Conservation (phyloP, 352 stramenopile genomes). For the Achlya hypogyna region DNA sequence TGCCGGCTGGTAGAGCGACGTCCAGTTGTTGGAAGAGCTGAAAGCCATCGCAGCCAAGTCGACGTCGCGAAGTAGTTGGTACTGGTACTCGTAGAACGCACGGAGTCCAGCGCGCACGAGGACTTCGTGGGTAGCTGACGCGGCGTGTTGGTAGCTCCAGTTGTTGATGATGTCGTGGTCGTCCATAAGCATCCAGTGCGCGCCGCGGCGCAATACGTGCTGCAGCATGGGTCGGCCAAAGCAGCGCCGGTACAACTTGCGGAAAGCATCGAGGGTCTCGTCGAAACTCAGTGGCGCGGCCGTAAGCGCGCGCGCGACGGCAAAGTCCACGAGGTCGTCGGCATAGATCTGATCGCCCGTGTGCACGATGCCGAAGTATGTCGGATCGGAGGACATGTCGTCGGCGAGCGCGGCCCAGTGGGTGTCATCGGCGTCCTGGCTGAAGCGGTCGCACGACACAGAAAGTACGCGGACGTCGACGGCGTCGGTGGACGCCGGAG, state of each 20-base stretch:
- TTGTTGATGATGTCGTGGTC: constrained; percentile 78
- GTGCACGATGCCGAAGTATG: constrained; percentile 48
- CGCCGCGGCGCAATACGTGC: constrained; percentile 43
- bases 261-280: constrained; percentile 33
- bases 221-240: constrained; percentile 39
- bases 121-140: background rate
- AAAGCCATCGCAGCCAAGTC: constrained; percentile 36
- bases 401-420: constrained; percentile 31
- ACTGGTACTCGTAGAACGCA: constrained; percentile 60
- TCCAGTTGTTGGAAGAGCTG: constrained; percentile 25
- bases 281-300: constrained; percentile 23
- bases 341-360: constrained; percentile 51
- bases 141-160: constrained; percentile 39
- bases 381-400: constrained; percentile 26
- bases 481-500: constrained; percentile 3
- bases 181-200: constrained; percentile 72
- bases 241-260: constrained; percentile 45
- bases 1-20: constrained; percentile 29
- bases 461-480: constrained; percentile 27
- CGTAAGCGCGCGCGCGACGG: background rate
- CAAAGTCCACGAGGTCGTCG: constrained; percentile 23
- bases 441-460: constrained; percentile 50
- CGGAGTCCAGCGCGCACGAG: constrained; percentile 37
- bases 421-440: constrained; percentile 45
- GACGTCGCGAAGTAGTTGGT: constrained; percentile 44